Percentiles rank a stretch among this genome's conserved stretches.
Conservation (phyloP, 306 rosid species). For the Rosa rugosa region DNA sequence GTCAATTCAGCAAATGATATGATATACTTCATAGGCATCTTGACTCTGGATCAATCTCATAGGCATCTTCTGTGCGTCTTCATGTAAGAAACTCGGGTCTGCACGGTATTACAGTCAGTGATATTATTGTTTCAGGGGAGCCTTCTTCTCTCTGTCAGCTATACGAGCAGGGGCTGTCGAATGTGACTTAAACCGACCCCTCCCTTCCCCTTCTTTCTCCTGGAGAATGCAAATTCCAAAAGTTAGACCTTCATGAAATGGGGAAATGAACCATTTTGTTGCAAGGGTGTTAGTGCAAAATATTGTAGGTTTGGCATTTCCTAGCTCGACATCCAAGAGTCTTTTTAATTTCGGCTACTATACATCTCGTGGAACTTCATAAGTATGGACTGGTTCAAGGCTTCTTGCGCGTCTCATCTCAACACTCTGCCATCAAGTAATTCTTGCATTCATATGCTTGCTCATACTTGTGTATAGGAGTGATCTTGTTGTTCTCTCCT, state of each 20-base stretch:
- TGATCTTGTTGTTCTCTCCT: too few species aligned
- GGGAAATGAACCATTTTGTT: neutral
- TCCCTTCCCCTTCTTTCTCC: slow-evolving; percentile 92
- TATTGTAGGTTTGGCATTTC: too few species aligned
- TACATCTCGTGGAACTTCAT: too few species aligned
- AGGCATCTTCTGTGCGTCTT: slow-evolving; percentile 17
- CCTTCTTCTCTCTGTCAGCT: slow-evolving; percentile 96
- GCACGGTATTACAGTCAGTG: slow-evolving; percentile 3
- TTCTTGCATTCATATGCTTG: too few species aligned
- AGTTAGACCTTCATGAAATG: slow-evolving; percentile 12
- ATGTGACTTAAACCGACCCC: slow-evolving; percentile 97
- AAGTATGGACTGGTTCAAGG: too few species aligned
- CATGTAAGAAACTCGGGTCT: slow-evolving; percentile 24
- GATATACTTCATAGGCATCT: neutral
- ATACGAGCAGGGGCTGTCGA: slow-evolving; percentile 88
- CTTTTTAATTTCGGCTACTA: too few species aligned
- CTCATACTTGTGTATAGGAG: too few species aligned
- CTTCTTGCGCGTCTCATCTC: too few species aligned
- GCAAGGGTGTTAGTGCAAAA: neutral
- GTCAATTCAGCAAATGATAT: neutral
- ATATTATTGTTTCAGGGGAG: slow-evolving; percentile 72
- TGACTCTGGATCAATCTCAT: neutral
- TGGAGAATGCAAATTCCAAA: slow-evolving; percentile 31
- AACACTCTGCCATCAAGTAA: too few species aligned
- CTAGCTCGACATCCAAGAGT: too few species aligned